Percentiles rank a stretch among this genome's conserved stretches.
phyloP scores from a whole-genome alignment of 352 stramenopile species.

The Thraustochytrium striatum region DNA sequence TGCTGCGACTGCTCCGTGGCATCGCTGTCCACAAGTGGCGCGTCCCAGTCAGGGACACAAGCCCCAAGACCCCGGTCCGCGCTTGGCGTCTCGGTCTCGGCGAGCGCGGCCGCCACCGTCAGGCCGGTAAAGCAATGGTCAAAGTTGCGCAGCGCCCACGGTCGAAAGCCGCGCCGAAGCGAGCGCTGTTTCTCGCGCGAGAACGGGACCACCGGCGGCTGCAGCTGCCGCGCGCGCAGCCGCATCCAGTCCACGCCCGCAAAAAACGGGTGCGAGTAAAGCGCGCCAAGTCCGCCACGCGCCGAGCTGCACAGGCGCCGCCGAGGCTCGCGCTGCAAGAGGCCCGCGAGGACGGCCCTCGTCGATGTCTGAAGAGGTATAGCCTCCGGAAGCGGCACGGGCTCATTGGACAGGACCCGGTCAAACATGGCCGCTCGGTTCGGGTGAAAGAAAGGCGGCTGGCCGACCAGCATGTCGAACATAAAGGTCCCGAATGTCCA shows the following conservation, averaged over 20 bases:
- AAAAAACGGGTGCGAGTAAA: constrained; percentile 83
- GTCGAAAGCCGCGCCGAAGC: too few species aligned
- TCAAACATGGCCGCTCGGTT: constrained; percentile 83
- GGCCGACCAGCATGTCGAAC: constrained; percentile 88
- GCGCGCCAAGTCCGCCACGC: constrained; percentile 66
- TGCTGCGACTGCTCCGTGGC: too few species aligned
- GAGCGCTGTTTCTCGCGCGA: too few species aligned
- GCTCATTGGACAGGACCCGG: constrained; percentile 78
- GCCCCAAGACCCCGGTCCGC: too few species aligned
- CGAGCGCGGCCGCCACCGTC: too few species aligned
- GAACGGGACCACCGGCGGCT: too few species aligned
- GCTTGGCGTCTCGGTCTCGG: too few species aligned
- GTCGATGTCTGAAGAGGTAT: constrained; percentile 55
- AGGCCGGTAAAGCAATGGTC: too few species aligned
- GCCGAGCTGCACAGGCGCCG: constrained; percentile 60
- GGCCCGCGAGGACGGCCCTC: constrained; percentile 28
- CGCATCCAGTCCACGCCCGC: constrained; percentile 35
- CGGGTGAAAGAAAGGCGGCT: constrained; percentile 82
- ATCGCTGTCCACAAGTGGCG: too few species aligned
- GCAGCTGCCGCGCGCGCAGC: background rate
- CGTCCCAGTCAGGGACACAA: too few species aligned
- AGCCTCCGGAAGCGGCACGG: constrained; percentile 71
- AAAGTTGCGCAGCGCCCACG: too few species aligned
- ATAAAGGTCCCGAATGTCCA: constrained; percentile 88
- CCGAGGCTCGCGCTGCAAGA: constrained; percentile 48